Conservation (phyloP, 2,329 filamentous ascomycete species). For the Cytospora leucostoma region DNA sequence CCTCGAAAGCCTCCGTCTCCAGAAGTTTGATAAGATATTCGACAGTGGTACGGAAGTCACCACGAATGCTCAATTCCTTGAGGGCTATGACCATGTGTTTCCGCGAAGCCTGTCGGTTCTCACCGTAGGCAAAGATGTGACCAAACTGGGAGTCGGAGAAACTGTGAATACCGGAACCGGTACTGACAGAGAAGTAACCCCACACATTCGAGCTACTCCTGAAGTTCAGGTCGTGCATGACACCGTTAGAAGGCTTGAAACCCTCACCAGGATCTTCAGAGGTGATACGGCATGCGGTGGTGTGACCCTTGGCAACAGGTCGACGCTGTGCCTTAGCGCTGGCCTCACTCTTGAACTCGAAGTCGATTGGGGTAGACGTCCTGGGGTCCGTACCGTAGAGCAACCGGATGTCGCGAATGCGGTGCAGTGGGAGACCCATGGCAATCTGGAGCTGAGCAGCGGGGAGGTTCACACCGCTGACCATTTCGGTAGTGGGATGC, state of each 20-base stretch:
- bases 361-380: constrained; percentile 85
- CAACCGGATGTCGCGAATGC: constrained; percentile 93
- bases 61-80: constrained; percentile 98
- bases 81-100: constrained; percentile 99
- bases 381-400: constrained; percentile 95
- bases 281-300: constrained; percentile 97
- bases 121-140: constrained; percentile 98
- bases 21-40: constrained; percentile 99
- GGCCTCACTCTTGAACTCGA: constrained; percentile 87
- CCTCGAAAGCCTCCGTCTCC: constrained; percentile 96
- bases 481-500: constrained; percentile 99
- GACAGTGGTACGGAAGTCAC: constrained; percentile 97
- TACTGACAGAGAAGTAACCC: constrained; percentile 99
- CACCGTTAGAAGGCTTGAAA: constrained; percentile 99
- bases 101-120: constrained; percentile 91
- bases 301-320: constrained; percentile 93
- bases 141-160: constrained; percentile 99
- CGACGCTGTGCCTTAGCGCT: constrained; percentile 84
- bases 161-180: constrained; percentile 94
- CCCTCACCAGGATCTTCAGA: constrained; percentile 98
- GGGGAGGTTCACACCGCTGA: constrained; percentile 94
- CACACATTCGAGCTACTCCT: constrained; percentile 97
- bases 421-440: constrained; percentile 95
- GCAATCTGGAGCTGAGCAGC: constrained; percentile 97
- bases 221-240: constrained; percentile 99